phyloP scores from a whole-genome alignment of 192 early-diverging fungal species.

The Coemansia javaensis region DNA sequence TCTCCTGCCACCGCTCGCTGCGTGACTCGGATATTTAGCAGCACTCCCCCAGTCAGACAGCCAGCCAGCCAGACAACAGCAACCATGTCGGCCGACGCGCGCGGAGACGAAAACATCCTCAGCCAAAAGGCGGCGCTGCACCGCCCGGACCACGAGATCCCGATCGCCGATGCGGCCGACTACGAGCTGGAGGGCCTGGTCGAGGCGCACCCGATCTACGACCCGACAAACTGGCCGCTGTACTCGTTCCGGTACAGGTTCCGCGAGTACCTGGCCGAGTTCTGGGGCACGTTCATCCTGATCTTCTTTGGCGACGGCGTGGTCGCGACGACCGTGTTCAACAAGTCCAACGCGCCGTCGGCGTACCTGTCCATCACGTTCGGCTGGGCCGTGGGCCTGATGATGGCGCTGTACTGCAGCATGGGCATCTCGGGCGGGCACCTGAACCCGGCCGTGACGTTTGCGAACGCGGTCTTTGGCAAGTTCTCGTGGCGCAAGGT shows the following conservation, averaged over 20 bases:
- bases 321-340: conserved; percentile 48
- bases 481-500: conserved; percentile 69
- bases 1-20: no score
- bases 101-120: neutral
- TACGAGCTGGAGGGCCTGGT: conserved; percentile 28
- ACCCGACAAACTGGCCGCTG: conserved; percentile 47
- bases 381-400: conserved; percentile 62
- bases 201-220: conserved; percentile 30
- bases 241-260: conserved; percentile 26
- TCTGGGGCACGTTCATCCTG: conserved; percentile 67
- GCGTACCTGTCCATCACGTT: conserved; percentile 56
- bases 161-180: conserved; percentile 35
- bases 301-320: conserved; percentile 64
- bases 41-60: no score
- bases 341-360: conserved; percentile 35
- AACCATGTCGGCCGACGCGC: no score
- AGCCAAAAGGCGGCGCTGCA: conserved; percentile 2
- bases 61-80: no score
- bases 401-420: conserved; percentile 58
- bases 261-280: conserved; percentile 68
- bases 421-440: conserved; percentile 70
- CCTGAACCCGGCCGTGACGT: conserved; percentile 72
- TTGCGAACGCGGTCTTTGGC: conserved; percentile 61
- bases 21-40: no score
- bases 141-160: conserved; percentile 43